These are phyloP conservation scores for Leccinum angustisporum DNA, from an alignment of 1,284 basidiomycete species.

Conservation along the genomic window DNA sequence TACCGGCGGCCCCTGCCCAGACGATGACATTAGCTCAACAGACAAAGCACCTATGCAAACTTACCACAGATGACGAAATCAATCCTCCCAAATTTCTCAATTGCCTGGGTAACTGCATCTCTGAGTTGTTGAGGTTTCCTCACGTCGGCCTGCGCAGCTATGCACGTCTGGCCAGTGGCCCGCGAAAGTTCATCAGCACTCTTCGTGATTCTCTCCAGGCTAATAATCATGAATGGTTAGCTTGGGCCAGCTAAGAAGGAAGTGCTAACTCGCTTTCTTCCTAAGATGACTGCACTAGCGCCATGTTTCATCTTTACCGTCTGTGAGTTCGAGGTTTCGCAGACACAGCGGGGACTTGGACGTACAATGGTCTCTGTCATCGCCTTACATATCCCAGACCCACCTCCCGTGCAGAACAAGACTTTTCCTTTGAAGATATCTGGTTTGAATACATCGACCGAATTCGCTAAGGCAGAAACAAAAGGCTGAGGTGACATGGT, in stretches of 20 bases:
- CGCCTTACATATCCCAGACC: conserved; percentile 88
- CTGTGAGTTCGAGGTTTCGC: background rate
- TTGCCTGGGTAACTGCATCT: conserved; percentile 52
- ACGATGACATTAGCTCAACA: background rate
- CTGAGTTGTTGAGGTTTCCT: background rate
- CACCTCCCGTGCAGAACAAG: conserved; percentile 89
- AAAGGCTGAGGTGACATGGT: conserved; percentile 17
- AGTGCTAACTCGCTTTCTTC: conserved; percentile 68
- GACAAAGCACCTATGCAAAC: background rate
- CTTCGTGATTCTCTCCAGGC: conserved; percentile 72
- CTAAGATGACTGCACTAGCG: conserved; percentile 79
- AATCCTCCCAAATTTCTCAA: conserved; percentile 81
- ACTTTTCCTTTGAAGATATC: conserved; percentile 93
- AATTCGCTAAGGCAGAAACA: conserved; percentile 47
- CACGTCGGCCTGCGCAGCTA: background rate
- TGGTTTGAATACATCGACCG: conserved; percentile 66
- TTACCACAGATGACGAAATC: conserved; percentile 54
- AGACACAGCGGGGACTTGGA: conserved; percentile 8
- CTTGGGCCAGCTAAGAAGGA: background rate
- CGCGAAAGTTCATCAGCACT: conserved; percentile 73
- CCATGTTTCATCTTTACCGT: conserved; percentile 77
- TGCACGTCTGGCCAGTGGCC: conserved; percentile 55
- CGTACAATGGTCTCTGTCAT: conserved; percentile 82
- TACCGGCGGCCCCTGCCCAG: background rate
- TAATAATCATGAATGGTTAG: conserved; percentile 31